phyloP scores from a whole-genome alignment of 2,329 filamentous ascomycete genomes.

The Calonectria honghensis region DNA sequence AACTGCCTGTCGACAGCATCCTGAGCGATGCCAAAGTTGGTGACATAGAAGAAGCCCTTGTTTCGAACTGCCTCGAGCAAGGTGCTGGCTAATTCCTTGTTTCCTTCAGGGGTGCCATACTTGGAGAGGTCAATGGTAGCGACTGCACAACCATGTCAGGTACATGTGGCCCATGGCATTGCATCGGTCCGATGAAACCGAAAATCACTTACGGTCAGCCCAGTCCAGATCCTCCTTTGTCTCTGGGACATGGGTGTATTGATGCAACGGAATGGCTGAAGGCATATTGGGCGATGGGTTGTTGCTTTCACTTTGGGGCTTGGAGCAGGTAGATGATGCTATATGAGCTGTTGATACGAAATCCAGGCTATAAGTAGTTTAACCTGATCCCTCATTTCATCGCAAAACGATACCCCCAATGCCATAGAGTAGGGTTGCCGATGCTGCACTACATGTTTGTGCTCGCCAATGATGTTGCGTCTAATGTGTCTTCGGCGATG shows the following conservation, averaged over 20 bases:
- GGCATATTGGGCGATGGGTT: constrained; percentile 54
- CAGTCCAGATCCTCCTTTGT: constrained; percentile 61
- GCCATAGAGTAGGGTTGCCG: neutral
- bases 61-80: constrained; percentile 60
- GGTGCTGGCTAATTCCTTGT: constrained; percentile 53
- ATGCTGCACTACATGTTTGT: neutral
- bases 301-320: neutral
- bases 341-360: neutral
- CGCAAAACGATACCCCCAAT: neutral
- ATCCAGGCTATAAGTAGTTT: constrained; percentile 26
- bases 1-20: constrained; percentile 76
- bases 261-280: constrained; percentile 57
- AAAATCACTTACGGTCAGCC: constrained; percentile 57
- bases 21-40: constrained; percentile 76
- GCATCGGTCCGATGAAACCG: neutral
- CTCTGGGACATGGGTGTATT: constrained; percentile 61
- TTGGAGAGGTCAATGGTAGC: constrained; percentile 59
- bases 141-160: constrained; percentile 47
- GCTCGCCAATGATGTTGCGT: constrained; percentile 21
- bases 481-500: constrained; percentile 31
- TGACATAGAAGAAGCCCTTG: constrained; percentile 63
- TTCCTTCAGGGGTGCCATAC: constrained; percentile 58
- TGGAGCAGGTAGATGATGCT: neutral
- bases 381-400: neutral
- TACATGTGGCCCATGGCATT: neutral